phyloP scores from a whole-genome alignment of 768 basidiomycete genomes.

The Russula lepida region DNA sequence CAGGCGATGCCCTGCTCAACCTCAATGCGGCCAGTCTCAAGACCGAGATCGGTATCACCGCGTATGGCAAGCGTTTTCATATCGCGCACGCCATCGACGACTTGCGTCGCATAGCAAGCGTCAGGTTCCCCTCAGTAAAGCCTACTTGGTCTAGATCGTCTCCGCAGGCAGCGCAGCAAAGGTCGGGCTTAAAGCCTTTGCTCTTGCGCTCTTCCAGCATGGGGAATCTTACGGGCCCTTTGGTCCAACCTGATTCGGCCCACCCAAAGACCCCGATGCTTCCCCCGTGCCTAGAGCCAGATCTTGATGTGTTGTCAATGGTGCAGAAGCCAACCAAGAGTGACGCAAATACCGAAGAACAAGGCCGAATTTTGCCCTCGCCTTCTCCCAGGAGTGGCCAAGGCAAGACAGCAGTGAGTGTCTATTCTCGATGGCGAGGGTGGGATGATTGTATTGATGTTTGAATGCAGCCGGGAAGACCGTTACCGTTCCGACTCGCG shows the following conservation, averaged over 20 bases:
- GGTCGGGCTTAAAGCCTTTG: constrained; percentile 20
- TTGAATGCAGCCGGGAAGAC: constrained; percentile 34
- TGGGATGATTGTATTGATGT: neutral
- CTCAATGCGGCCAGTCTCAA: constrained; percentile 89
- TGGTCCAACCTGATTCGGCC: constrained; percentile 16
- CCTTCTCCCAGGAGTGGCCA: neutral
- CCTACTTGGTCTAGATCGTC: constrained; percentile 30
- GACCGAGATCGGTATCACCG: constrained; percentile 82
- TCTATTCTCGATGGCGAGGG: neutral
- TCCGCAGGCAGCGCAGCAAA: constrained; percentile 20
- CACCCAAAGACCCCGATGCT: constrained; percentile 1
- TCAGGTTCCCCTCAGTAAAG: constrained; percentile 35
- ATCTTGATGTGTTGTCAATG: constrained; percentile 5
- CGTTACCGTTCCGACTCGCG: constrained; percentile 41
- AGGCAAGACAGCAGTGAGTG: neutral
- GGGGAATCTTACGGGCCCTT: constrained; percentile 24
- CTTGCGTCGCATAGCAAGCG: constrained; percentile 62
- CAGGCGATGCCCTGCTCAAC: constrained; percentile 95
- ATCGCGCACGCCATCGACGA: constrained; percentile 90
- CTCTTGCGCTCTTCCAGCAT: constrained; percentile 21
- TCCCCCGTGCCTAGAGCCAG: constrained; percentile 3
- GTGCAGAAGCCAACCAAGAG: constrained; percentile 2
- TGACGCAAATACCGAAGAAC: constrained; percentile 23
- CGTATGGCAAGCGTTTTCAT: constrained; percentile 89
- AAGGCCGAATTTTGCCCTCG: constrained; percentile 22